Percentiles rank a stretch among this genome's conserved stretches.
Conservation (phyloP, 768 basidiomycete species). For the Lactifluus rugatus region DNA sequence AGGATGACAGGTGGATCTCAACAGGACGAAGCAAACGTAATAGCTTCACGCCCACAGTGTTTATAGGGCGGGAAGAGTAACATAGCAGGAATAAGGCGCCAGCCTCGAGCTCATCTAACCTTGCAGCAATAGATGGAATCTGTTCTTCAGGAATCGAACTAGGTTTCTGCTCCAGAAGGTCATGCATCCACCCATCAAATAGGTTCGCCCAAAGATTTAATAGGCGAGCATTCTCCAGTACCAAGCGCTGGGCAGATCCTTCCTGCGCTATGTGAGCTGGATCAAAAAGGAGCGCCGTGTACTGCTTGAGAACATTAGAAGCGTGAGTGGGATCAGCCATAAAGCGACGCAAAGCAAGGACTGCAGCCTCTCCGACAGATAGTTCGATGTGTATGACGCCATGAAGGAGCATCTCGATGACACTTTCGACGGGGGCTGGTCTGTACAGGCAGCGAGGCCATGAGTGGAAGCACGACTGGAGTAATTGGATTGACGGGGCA, state of each 20-base stretch:
- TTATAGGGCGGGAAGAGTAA: slow-evolving; percentile 41
- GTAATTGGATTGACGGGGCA: slow-evolving; percentile 54
- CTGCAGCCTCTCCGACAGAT: slow-evolving; percentile 55
- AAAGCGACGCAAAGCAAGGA: slow-evolving; percentile 59
- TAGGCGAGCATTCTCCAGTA: slow-evolving; percentile 57
- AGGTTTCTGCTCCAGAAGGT: slow-evolving; percentile 34
- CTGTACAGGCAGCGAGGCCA: slow-evolving; percentile 75
- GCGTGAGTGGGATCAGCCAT: slow-evolving; percentile 51
- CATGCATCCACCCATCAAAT: slow-evolving; percentile 58
- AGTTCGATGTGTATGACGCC: slow-evolving; percentile 85
- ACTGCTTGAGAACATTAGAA: slow-evolving; percentile 48
- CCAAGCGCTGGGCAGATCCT: slow-evolving; percentile 49
- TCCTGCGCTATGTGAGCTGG: slow-evolving; percentile 54
- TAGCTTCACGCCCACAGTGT: slow-evolving; percentile 52
- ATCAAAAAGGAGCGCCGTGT: slow-evolving; percentile 66
- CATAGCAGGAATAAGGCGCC: slow-evolving; percentile 69
- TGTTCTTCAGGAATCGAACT: slow-evolving; percentile 33
- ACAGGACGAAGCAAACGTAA: slow-evolving; percentile 48
- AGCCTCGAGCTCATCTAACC: slow-evolving; percentile 55
- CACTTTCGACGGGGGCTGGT: slow-evolving; percentile 43
- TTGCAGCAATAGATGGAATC: slow-evolving; percentile 33
- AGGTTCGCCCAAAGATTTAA: slow-evolving; percentile 65
- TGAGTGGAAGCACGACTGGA: slow-evolving; percentile 69
- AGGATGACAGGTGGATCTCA: slow-evolving; percentile 34
- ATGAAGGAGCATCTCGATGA: slow-evolving; percentile 68